Conservation (phyloP, 805 yeast genomes). For the Wickerhamomyces tratensis region DNA sequence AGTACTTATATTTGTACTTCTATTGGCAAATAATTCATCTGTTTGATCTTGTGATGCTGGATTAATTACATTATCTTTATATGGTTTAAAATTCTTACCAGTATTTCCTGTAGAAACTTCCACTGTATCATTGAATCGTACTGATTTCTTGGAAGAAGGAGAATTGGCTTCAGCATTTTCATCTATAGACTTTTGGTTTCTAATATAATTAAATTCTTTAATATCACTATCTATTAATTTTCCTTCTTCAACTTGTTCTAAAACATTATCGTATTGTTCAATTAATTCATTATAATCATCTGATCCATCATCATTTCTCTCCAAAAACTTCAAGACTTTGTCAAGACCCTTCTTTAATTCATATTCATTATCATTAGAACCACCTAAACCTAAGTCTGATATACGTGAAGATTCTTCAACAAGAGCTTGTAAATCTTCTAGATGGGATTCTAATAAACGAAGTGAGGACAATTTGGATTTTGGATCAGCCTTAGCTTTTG, state of each 20-base stretch:
- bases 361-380: slow-evolving; percentile 11
- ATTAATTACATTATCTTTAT: slow-evolving; percentile 10
- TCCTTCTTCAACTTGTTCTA: slow-evolving; percentile 3
- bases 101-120: slow-evolving; percentile 4
- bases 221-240: slow-evolving; percentile 3
- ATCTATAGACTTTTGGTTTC: slow-evolving; percentile 1
- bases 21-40: slow-evolving; percentile 12
- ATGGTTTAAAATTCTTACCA: slow-evolving; percentile 8
- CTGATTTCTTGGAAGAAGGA: slow-evolving; percentile 13
- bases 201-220: slow-evolving; percentile 9
- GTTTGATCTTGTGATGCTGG: slow-evolving; percentile 4
- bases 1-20: slow-evolving; percentile 1
- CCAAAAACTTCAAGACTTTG: slow-evolving; percentile 15
- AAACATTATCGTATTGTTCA: slow-evolving; percentile 8
- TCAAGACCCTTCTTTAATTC: slow-evolving; percentile 13
- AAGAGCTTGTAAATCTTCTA: slow-evolving; percentile 15
- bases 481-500: too few relatives aligned
- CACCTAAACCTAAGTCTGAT: slow-evolving; percentile 4
- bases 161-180: neutral
- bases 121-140: slow-evolving; percentile 17
- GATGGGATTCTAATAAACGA: slow-evolving; percentile 16
- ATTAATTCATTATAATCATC: slow-evolving; percentile 17
- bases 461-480: slow-evolving; percentile 12
- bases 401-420: slow-evolving; percentile 15
- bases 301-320: slow-evolving; percentile 19